phyloP scores from a whole-genome alignment of 352 stramenopile species.

The Phytophthora multivora region DNA sequence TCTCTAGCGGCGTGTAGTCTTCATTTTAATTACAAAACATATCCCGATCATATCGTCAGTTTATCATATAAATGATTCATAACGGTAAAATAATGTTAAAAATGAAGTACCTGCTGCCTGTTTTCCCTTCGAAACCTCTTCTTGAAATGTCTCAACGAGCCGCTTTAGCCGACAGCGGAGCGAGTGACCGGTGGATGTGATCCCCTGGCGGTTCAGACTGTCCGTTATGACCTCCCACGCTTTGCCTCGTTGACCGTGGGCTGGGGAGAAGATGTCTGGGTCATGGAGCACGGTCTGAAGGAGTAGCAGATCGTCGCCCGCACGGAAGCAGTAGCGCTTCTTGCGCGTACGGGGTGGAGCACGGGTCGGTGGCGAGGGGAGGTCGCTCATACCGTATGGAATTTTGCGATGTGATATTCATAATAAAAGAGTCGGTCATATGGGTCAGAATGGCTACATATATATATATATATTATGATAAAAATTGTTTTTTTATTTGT shows the following conservation, averaged over 20 bases:
- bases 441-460: too few relatives aligned
- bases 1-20: slow-evolving; percentile 23
- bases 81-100: too few relatives aligned
- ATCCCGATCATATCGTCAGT: slow-evolving; percentile 8
- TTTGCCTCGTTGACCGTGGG: not conserved
- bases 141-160: slow-evolving; percentile 10
- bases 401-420: too few relatives aligned
- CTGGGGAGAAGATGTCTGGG: not conserved
- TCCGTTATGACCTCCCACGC: slow-evolving; percentile 20
- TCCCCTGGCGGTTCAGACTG: slow-evolving; percentile 6
- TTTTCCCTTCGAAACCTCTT: slow-evolving; percentile 1
- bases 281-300: slow-evolving; percentile 15
- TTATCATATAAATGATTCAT: slow-evolving; percentile 3
- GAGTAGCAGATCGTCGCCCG: slow-evolving; percentile 18
- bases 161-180: slow-evolving; percentile 21
- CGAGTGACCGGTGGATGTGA: slow-evolving; percentile 11
- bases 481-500: too few relatives aligned
- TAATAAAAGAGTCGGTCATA: too few relatives aligned
- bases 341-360: slow-evolving; percentile 6
- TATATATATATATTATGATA: too few relatives aligned
- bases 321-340: slow-evolving; percentile 26
- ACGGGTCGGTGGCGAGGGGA: not conserved
- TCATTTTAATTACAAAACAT: not conserved
- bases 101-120: slow-evolving; percentile 3
- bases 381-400: slow-evolving; percentile 18